phyloP scores from a whole-genome alignment of 805 yeast species.

The Suhomyces vadensis region DNA sequence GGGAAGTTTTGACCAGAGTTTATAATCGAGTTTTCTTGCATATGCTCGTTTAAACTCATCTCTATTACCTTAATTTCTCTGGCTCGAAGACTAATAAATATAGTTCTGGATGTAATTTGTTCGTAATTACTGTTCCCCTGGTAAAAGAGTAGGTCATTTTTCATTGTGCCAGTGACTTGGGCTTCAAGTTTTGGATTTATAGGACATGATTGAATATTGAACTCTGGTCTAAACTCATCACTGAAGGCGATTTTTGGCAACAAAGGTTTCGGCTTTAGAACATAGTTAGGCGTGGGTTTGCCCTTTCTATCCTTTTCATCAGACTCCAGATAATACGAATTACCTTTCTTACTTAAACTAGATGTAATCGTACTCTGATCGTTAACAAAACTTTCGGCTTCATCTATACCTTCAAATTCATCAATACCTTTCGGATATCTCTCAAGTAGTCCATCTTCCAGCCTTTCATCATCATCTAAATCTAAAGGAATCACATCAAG shows the following conservation, averaged over 20 bases:
- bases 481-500: slow-evolving; percentile 9
- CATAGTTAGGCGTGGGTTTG: not conserved
- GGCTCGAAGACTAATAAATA: slow-evolving; percentile 45
- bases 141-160: slow-evolving; percentile 47
- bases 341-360: not conserved
- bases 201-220: slow-evolving; percentile 56
- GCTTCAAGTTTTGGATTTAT: slow-evolving; percentile 49
- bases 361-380: slow-evolving; percentile 16
- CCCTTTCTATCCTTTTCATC: not conserved
- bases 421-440: not conserved
- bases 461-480: not conserved
- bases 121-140: slow-evolving; percentile 38
- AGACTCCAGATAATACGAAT: not conserved
- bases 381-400: slow-evolving; percentile 5
- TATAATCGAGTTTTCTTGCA: not conserved
- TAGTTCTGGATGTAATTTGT: slow-evolving; percentile 35
- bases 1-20: not conserved
- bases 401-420: slow-evolving; percentile 9
- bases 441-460: not conserved
- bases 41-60: slow-evolving; percentile 22
- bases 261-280: slow-evolving; percentile 22
- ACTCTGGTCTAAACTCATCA: slow-evolving; percentile 55
- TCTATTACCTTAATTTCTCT: slow-evolving; percentile 48
- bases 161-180: slow-evolving; percentile 52
- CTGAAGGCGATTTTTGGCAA: slow-evolving; percentile 43